Evolutionary conservation across 2,329 filamentous ascomycete genomes (phyloP).

Genomic region (Rhexocercosporidium sp.): DNA sequence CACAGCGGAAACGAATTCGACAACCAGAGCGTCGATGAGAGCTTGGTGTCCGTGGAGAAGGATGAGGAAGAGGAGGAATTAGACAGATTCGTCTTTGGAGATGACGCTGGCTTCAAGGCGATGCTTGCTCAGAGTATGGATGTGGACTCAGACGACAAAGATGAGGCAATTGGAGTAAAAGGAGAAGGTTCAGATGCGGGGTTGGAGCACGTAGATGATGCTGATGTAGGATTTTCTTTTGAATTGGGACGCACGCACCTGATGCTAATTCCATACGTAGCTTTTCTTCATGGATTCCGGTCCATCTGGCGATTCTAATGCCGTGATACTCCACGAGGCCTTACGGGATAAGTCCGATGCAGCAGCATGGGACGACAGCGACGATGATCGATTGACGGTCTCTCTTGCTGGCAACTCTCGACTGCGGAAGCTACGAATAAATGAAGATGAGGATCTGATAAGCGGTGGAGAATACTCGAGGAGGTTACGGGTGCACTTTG

Average conservation of each 20-base stretch:
- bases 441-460: slow-evolving; percentile 84
- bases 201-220: slow-evolving; percentile 74
- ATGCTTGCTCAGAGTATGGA: slow-evolving; percentile 66
- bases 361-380: slow-evolving; percentile 90
- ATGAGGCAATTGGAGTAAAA: slow-evolving; percentile 30
- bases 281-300: slow-evolving; percentile 47
- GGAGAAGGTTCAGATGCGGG: slow-evolving; percentile 52
- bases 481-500: slow-evolving; percentile 79
- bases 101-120: slow-evolving; percentile 79
- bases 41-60: slow-evolving; percentile 60
- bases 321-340: slow-evolving; percentile 29
- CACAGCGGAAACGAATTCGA: slow-evolving; percentile 23
- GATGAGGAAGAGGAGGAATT: slow-evolving; percentile 85
- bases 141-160: slow-evolving; percentile 31
- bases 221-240: slow-evolving; percentile 52
- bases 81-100: slow-evolving; percentile 87
- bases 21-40: slow-evolving; percentile 35
- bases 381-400: slow-evolving; percentile 85
- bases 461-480: slow-evolving; percentile 84
- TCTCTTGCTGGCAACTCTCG: slow-evolving; percentile 79
- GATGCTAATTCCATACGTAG: slow-evolving; percentile 30
- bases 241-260: background rate
- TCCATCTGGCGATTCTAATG: slow-evolving; percentile 35
- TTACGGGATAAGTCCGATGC: slow-evolving; percentile 48
- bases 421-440: slow-evolving; percentile 81